Percentiles rank a stretch among this genome's conserved stretches.
phyloP scores from a whole-genome alignment of 2,329 filamentous ascomycete species.

The Endoconidiophora laricicola region DNA sequence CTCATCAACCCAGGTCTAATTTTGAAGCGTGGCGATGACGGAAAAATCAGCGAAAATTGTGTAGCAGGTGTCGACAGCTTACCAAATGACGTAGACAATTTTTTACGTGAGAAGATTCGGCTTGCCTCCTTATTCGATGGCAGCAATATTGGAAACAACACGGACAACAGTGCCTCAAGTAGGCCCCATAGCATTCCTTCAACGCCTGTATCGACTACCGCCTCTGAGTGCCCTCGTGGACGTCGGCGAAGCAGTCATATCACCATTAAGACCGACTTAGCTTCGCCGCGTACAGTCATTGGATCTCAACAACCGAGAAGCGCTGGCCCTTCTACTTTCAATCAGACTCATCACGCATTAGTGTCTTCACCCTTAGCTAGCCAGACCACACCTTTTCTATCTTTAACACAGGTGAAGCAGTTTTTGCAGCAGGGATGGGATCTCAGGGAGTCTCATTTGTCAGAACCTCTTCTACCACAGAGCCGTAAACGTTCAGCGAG shows the following conservation, averaged over 20 bases:
- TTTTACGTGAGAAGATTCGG: neutral
- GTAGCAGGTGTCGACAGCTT: neutral
- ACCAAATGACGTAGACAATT: neutral
- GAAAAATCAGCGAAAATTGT: neutral
- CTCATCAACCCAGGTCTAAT: too few species aligned
- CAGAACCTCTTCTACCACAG: slow-evolving; percentile 3
- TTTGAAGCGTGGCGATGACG: neutral
- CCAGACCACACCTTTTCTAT: neutral
- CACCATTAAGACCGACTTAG: slow-evolving; percentile 7
- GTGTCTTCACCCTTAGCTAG: slow-evolving; percentile 1
- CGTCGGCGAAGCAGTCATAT: neutral
- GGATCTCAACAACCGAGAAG: neutral
- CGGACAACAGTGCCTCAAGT: neutral
- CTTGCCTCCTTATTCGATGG: neutral
- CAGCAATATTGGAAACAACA: neutral
- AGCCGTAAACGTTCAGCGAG: slow-evolving; percentile 5
- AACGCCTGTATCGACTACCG: neutral
- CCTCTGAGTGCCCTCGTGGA: neutral
- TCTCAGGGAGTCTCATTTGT: slow-evolving; percentile 8
- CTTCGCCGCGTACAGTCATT: neutral
- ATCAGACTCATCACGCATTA: neutral
- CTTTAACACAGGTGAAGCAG: neutral
- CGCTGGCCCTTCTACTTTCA: neutral
- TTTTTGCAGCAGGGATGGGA: slow-evolving; percentile 5
- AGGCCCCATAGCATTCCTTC: neutral